A percentile compares a stretch with the other conserved stretches of the same genome.
These are phyloP conservation scores for Heliamphora exappendiculata DNA, from an alignment of 148 eudicot genomes.

Conservation along the genomic window DNA sequence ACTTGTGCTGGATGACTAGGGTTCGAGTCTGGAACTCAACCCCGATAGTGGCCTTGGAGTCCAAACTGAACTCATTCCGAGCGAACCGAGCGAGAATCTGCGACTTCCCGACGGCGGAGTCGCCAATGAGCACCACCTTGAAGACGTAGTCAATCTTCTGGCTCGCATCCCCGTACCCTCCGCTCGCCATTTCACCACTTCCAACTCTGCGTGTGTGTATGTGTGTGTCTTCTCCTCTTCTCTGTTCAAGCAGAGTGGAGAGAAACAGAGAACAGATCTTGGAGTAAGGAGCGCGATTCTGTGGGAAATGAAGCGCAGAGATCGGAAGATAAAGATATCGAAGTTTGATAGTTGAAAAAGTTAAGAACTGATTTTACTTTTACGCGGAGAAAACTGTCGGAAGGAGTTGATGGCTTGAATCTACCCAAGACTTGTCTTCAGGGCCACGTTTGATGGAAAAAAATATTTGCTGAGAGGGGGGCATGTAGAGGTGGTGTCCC, in stretches of 20 bases:
- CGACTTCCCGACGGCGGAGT: conserved; percentile 73
- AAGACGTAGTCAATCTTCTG: conserved; percentile 72
- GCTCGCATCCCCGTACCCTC: conserved; percentile 42
- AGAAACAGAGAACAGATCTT: background rate
- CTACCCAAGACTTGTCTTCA: too few relatives aligned
- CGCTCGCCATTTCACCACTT: conserved; percentile 19
- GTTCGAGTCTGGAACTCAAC: conserved; percentile 83
- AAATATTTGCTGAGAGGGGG: too few relatives aligned
- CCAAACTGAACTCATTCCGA: conserved; percentile 69
- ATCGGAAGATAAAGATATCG: too few relatives aligned
- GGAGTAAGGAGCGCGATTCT: background rate
- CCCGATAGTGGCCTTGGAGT: conserved; percentile 76
- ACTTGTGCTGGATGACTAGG: conserved; percentile 51
- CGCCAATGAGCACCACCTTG: conserved; percentile 71
- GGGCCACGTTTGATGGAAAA: too few relatives aligned
- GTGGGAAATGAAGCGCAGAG: background rate
- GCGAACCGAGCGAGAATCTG: conserved; percentile 70
- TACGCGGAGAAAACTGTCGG: too few relatives aligned
- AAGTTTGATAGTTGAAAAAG: too few relatives aligned
- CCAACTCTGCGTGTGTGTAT: background rate
- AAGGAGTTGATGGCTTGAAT: too few relatives aligned
- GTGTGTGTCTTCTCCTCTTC: background rate
- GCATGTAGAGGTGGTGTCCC: too few relatives aligned
- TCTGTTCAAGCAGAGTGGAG: background rate
- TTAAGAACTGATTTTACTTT: too few relatives aligned